A percentile compares a stretch with the other conserved stretches of the same genome.
phyloP scores from a whole-genome alignment of 2,329 filamentous ascomycete species.

The Fusarium beomiforme region DNA sequence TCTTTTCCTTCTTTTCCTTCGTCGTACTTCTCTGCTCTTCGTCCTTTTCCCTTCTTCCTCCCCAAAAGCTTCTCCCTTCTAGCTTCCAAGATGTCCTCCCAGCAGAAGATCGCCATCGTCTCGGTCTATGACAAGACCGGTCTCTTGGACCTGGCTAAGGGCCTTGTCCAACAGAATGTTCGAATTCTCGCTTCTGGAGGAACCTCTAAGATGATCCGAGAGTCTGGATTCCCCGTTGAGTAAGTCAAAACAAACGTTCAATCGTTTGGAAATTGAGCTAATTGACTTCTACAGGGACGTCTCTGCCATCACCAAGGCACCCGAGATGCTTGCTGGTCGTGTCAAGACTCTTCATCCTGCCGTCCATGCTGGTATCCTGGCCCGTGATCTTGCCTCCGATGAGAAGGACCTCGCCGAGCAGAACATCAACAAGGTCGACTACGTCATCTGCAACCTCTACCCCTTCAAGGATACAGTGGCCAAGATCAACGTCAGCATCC shows the following conservation, averaged over 20 bases:
- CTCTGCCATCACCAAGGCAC: conserved; percentile 94
- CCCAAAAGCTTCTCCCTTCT: conserved; percentile 18
- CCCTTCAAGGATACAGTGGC: conserved; percentile 98
- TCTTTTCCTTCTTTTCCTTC: conserved; percentile 2
- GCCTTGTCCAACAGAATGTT: conserved; percentile 87
- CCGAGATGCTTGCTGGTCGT: conserved; percentile 91
- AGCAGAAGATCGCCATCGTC: conserved; percentile 82
- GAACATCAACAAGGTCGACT: conserved; percentile 95
- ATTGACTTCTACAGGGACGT: conserved; percentile 74
- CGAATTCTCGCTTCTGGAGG: conserved; percentile 94
- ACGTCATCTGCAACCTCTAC: conserved; percentile 97
- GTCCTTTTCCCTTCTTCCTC: neutral
- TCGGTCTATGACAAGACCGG: conserved; percentile 99
- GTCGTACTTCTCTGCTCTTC: conserved; percentile 2
- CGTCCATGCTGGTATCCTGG: conserved; percentile 90
- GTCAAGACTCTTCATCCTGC: conserved; percentile 96
- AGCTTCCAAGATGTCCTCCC: conserved; percentile 48
- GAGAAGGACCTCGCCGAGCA: conserved; percentile 96
- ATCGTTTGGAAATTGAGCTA: conserved; percentile 1
- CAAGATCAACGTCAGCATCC: conserved; percentile 95
- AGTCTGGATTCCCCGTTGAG: conserved; percentile 95
- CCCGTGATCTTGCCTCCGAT: conserved; percentile 92
- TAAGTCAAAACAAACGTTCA: conserved; percentile 57
- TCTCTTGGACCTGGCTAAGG: conserved; percentile 90
- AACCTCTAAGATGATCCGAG: conserved; percentile 95